A percentile compares a stretch with the other conserved stretches of the same genome.
Conservation (phyloP, 495 filamentous ascomycete genomes). For the Xylaria cubensis region DNA sequence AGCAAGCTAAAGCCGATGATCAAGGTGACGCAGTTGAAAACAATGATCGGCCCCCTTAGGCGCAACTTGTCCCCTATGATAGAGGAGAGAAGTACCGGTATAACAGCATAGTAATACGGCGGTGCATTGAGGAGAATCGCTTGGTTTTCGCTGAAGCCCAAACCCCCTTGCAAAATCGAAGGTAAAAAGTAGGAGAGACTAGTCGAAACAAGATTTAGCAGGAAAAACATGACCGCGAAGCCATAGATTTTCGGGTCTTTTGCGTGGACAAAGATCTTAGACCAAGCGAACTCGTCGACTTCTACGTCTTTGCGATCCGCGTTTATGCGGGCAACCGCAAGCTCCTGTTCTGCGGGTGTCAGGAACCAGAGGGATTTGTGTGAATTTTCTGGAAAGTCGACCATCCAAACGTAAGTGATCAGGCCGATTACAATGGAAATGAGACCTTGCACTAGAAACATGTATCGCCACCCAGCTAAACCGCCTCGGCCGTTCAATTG, state of each 20-base stretch:
- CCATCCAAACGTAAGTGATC: conserved; percentile 78
- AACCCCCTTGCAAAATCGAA: conserved; percentile 72
- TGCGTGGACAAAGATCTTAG: conserved; percentile 65
- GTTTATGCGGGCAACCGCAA: conserved; percentile 65
- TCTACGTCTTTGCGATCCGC: conserved; percentile 71
- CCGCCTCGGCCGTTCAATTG: conserved; percentile 64
- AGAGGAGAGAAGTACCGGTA: conserved; percentile 75
- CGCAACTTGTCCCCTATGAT: conserved; percentile 69
- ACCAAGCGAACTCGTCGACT: conserved; percentile 65
- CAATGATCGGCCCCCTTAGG: conserved; percentile 71
- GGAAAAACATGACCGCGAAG: conserved; percentile 75
- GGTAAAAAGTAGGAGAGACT: conserved; percentile 73
- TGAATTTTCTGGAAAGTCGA: conserved; percentile 78
- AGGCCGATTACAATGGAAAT: conserved; percentile 71
- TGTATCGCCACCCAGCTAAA: conserved; percentile 77
- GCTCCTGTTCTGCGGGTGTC: conserved; percentile 59
- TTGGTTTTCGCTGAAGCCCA: conserved; percentile 71
- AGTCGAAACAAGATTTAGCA: conserved; percentile 74
- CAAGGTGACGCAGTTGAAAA: conserved; percentile 75
- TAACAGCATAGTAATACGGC: conserved; percentile 77
- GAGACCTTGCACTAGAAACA: conserved; percentile 72
- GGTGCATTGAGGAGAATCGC: conserved; percentile 76
- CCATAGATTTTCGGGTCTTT: conserved; percentile 75
- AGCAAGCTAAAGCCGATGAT: conserved; percentile 77
- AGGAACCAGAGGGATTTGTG: conserved; percentile 69